Conservation (phyloP, 768 basidiomycete genomes). For the Boletus coccyginus region DNA sequence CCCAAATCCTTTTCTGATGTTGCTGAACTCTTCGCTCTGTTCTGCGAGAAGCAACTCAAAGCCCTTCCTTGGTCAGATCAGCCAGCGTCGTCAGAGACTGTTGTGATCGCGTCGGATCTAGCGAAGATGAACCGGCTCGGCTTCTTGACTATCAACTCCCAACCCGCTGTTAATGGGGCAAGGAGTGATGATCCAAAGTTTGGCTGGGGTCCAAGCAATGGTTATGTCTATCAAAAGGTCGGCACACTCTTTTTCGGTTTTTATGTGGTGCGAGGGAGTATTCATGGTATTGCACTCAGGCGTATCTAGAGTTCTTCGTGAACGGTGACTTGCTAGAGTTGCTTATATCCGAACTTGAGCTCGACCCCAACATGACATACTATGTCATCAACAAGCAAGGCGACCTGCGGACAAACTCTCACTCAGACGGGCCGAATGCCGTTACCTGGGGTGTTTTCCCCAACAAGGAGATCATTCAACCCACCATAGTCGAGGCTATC, state of each 20-base stretch:
- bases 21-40: conserved; percentile 70
- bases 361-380: conserved; percentile 88
- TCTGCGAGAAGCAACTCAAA: conserved; percentile 69
- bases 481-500: conserved; percentile 94
- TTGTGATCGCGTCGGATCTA: conserved; percentile 73
- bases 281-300: conserved; percentile 44
- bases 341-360: conserved; percentile 79
- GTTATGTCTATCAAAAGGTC: conserved; percentile 95
- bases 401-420: conserved; percentile 91
- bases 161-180: conserved; percentile 91
- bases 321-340: conserved; percentile 66
- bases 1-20: conserved; percentile 69
- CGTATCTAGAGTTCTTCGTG: conserved; percentile 96
- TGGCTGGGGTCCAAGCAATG: conserved; percentile 93
- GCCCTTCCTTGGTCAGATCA: conserved; percentile 97
- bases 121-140: conserved; percentile 86
- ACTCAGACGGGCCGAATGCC: conserved; percentile 95
- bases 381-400: conserved; percentile 97
- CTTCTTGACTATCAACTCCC: conserved; percentile 96
- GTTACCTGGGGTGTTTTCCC: conserved; percentile 99
- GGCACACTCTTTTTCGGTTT: conserved; percentile 1
- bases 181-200: conserved; percentile 80
- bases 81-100: conserved; percentile 79
- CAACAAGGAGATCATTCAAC: conserved; percentile 93
- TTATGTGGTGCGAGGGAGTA: neutral